Base-by-base conservation (phyloP, 2,329 filamentous ascomycete species). In the Apiospora aurea region DNA sequence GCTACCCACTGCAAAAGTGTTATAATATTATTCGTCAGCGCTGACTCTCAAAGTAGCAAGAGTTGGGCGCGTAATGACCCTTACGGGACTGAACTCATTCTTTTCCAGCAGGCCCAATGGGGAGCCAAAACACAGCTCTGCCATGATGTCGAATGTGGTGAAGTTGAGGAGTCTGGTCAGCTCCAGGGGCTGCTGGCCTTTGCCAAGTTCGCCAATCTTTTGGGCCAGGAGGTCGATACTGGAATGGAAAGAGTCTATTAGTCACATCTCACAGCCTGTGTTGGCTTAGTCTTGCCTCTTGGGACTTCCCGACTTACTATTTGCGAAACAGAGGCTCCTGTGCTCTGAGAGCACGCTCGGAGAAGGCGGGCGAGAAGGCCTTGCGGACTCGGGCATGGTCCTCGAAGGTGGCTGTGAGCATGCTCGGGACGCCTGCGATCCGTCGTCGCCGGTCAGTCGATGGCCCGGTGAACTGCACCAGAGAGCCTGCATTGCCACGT, bases 151-250 rank as follows among this genome's bases (percentile, higher is more conserved):
- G 47, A 77, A 77, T 0, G 75, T 77, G 3, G 75, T 69, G 34
- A 75, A 75, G 46, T 77, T 74, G 70, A 73, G 75, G 7, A 49
- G 21, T 29, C 71, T 72, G 4, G 71, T 74, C 71, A 78, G 71
- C 13, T 77, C 76, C 69, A 77, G 70, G 8, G 77, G 71, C 16
- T 70, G 67, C 4, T 70, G 70, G 2, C 61, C 70, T 10, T 72
- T 69, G 26, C 72, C 71, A 11, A 75, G 70, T n/a, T 83, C 81
- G n/a, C 76, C 76, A 49, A 85, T 74, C 64, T 80, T 82, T 24
- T 76, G 72, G 57, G 83, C 78, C 67, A 85, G 79, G 26, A n/a
- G 21, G 26, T 64, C 26, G 16, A 41, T 5, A 64, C 13, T 18
- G 57, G 10, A 18, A n/a, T 13, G 26, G 2, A n/a, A 16, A 38